Evolutionary conservation across 2,329 filamentous ascomycete genomes (phyloP).

Genomic region (Sporothrix schenckii): DNA sequence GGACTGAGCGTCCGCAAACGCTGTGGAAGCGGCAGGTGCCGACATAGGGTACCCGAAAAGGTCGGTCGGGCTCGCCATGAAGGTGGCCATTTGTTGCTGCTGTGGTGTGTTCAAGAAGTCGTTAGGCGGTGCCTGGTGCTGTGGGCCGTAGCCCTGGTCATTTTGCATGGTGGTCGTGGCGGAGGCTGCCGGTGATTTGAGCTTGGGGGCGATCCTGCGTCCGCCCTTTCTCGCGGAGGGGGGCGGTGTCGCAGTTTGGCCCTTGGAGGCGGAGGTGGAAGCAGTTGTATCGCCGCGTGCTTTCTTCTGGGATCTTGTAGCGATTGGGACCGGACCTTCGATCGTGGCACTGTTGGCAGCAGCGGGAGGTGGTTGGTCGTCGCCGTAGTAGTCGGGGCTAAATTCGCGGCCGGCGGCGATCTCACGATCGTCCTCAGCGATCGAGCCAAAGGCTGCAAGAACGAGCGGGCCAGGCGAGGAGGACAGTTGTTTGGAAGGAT

Average conservation of each 20-base stretch:
- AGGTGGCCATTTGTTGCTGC: constrained; percentile 52
- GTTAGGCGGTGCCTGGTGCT: constrained; percentile 43
- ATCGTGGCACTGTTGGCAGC: constrained; percentile 37
- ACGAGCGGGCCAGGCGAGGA: constrained; percentile 58
- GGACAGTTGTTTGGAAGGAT: constrained; percentile 59
- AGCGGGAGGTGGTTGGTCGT: constrained; percentile 39
- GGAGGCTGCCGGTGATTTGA: constrained; percentile 39
- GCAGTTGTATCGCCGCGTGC: constrained; percentile 38
- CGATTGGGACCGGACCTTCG: neutral
- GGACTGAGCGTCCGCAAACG: constrained; percentile 48
- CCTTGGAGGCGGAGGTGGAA: constrained; percentile 42
- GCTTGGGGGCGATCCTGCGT: constrained; percentile 58
- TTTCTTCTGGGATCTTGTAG: constrained; percentile 49
- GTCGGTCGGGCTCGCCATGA: constrained; percentile 55
- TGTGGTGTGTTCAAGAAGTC: constrained; percentile 53
- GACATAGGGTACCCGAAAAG: constrained; percentile 65
- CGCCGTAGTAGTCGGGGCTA: constrained; percentile 23
- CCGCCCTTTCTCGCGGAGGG: constrained; percentile 59
- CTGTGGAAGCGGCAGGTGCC: constrained; percentile 55
- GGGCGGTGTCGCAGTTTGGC: constrained; percentile 63
- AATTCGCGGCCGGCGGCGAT: neutral
- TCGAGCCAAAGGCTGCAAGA: constrained; percentile 39
- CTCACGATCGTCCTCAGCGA: constrained; percentile 24
- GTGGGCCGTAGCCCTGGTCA: constrained; percentile 56
- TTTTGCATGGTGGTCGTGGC: constrained; percentile 54